A percentile compares a stretch with the other conserved stretches of the same genome.
Conservation (phyloP, 306 rosid genomes). For the Cucumis cinereus region DNA sequence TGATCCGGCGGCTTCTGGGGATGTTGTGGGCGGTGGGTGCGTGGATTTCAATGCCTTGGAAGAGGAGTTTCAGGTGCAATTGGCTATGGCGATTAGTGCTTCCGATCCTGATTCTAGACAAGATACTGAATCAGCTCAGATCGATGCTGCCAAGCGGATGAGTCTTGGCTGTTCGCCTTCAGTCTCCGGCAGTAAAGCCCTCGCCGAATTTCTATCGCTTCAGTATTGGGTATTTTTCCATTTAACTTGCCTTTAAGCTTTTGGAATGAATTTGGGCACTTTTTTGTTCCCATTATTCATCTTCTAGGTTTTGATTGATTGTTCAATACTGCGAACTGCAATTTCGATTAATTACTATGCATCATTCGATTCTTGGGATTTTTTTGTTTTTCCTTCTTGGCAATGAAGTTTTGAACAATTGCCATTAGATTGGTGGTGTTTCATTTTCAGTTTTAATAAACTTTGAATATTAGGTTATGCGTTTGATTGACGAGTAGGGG, state of each 20-base stretch:
- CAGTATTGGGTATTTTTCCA: conserved; percentile 11
- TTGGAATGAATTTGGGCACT: background rate
- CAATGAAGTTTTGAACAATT: background rate
- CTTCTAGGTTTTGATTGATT: conserved; percentile 1
- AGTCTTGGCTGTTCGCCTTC: conserved; percentile 74
- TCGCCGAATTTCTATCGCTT: conserved; percentile 9
- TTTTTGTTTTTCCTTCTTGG: background rate
- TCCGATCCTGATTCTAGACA: conserved; percentile 68
- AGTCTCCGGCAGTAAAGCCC: conserved; percentile 1
- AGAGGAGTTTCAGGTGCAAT: conserved; percentile 95
- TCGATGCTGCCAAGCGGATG: conserved; percentile 98
- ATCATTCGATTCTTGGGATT: background rate
- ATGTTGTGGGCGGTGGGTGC: conserved; percentile 18
- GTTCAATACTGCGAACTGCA: background rate
- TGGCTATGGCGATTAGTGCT: conserved; percentile 95
- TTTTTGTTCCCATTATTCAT: background rate
- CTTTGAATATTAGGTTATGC: background rate
- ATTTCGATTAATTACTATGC: background rate
- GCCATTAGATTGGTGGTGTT: background rate
- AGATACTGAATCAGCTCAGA: conserved; percentile 86
- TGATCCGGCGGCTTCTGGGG: conserved; percentile 32
- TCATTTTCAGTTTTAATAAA: background rate
- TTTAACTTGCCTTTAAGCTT: background rate
- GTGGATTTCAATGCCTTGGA: conserved; percentile 60
- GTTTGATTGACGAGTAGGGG: background rate